Conservation (phyloP, 2,329 filamentous ascomycete genomes). For the Aschersonia sp. region DNA sequence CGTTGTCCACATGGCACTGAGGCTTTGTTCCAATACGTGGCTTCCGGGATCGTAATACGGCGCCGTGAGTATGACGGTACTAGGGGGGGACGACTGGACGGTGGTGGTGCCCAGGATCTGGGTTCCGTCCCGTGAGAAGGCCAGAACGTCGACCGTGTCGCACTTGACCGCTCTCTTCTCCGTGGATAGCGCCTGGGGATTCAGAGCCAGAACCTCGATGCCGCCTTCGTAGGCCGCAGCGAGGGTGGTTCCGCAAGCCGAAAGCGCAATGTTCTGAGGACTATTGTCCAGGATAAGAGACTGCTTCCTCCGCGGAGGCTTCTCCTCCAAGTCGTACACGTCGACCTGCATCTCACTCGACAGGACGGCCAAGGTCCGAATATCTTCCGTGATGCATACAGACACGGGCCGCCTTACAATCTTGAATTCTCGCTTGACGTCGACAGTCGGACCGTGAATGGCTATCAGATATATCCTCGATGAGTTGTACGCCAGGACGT, state of each 20-base stretch:
- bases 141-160: conserved; percentile 56
- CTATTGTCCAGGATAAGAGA: conserved; percentile 66
- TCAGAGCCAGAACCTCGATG: conserved; percentile 75
- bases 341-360: conserved; percentile 76
- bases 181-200: conserved; percentile 44
- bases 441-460: conserved; percentile 41
- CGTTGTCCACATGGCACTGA: conserved; percentile 70
- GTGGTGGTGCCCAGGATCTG: conserved; percentile 70
- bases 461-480: conserved; percentile 73
- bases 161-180: conserved; percentile 68
- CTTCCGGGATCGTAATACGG: conserved; percentile 66
- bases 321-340: conserved; percentile 57
- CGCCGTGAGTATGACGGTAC: conserved; percentile 63
- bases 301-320: conserved; percentile 55
- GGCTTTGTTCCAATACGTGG: conserved; percentile 48
- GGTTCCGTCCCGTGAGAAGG: conserved; percentile 65
- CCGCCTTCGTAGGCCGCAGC: conserved; percentile 76
- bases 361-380: conserved; percentile 60
- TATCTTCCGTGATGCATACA: conserved; percentile 68
- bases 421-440: conserved; percentile 65
- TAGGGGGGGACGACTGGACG: conserved; percentile 45
- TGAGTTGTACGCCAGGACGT: conserved; percentile 70
- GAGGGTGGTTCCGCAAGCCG: conserved; percentile 67
- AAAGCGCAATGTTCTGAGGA: conserved; percentile 65
- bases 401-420: conserved; percentile 62